Percentiles rank a stretch among this genome's conserved stretches.
phyloP scores from a whole-genome alignment of 768 basidiomycete species.

The Leucocoprinus leucothites region DNA sequence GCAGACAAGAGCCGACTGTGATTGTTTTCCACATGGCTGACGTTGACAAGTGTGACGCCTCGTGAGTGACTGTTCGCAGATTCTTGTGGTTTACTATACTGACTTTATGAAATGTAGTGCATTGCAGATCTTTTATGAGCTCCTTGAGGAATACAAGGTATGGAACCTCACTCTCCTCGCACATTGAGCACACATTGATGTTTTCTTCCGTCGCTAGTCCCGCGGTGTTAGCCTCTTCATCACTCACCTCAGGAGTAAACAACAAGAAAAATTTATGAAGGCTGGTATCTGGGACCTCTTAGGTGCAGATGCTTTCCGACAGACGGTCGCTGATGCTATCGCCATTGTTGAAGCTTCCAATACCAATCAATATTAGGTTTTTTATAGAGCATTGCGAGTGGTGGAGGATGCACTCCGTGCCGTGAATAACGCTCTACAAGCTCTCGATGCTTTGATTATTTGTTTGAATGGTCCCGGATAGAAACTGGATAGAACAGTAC shows the following conservation, averaged over 20 bases:
- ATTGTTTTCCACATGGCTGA: conserved; percentile 94
- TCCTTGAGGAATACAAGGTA: conserved; percentile 77
- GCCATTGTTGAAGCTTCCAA: conserved; percentile 30
- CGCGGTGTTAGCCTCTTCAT: conserved; percentile 51
- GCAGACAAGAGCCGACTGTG: conserved; percentile 67
- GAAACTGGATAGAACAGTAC: too few species aligned
- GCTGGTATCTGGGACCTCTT: conserved; percentile 51
- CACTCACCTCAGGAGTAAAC: conserved; percentile 41
- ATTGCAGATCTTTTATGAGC: conserved; percentile 78
- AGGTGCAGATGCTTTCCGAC: conserved; percentile 43
- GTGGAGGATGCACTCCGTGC: too few species aligned
- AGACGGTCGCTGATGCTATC: conserved; percentile 51
- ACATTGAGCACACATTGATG: neutral
- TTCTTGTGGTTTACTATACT: neutral
- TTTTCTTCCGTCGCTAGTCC: conserved; percentile 25
- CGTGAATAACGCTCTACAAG: too few species aligned
- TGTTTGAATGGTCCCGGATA: too few species aligned
- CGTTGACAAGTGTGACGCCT: conserved; percentile 90
- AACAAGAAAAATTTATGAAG: conserved; percentile 41
- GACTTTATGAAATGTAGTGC: conserved; percentile 46
- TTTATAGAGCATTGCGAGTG: too few species aligned
- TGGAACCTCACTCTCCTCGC: conserved; percentile 11
- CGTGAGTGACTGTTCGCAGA: conserved; percentile 47
- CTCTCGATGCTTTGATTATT: too few species aligned
- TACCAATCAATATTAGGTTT: neutral